Conservation (phyloP, 2,329 filamentous ascomycete species). For the Cladosporium sp. region DNA sequence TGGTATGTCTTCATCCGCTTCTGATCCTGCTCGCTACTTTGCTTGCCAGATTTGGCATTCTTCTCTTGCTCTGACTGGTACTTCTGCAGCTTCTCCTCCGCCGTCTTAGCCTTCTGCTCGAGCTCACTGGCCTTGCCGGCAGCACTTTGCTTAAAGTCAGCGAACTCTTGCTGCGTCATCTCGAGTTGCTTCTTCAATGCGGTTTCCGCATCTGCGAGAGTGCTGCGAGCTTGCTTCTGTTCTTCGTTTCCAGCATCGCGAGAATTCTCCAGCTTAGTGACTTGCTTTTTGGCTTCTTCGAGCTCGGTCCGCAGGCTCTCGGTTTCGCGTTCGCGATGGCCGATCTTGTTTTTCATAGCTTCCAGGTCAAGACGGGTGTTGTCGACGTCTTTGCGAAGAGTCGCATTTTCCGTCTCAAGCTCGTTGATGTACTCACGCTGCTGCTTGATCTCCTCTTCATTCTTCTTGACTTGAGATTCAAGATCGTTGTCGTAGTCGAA, state of each 20-base stretch:
- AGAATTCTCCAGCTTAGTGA: conserved; percentile 20
- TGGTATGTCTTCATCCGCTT: conserved; percentile 57
- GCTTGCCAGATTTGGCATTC: conserved; percentile 51
- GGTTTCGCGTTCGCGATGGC: conserved; percentile 26
- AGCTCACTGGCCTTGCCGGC: conserved; percentile 49
- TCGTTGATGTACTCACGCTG: conserved; percentile 63
- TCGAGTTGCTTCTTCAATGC: conserved; percentile 44
- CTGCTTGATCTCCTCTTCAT: conserved; percentile 66
- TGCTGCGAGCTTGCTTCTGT: conserved; percentile 41
- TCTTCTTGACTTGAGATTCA: conserved; percentile 71
- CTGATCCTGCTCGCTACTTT: conserved; percentile 48
- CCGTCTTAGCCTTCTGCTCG: conserved; percentile 40
- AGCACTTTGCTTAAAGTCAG: conserved; percentile 47
- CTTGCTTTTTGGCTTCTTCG: conserved; percentile 35
- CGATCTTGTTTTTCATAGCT: conserved; percentile 48
- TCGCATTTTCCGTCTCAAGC: conserved; percentile 68
- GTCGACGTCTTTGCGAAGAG: conserved; percentile 68
- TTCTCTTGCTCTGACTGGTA: conserved; percentile 45
- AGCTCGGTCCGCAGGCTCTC: conserved; percentile 40
- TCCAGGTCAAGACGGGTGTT: conserved; percentile 45
- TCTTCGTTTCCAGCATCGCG: conserved; percentile 41
- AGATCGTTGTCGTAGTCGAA: conserved; percentile 92
- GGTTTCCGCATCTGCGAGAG: conserved; percentile 27
- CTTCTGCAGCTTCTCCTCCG: conserved; percentile 35
- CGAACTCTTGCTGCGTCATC: conserved; percentile 56